Conservation (phyloP, 1,139 yeast genomes). For the Candida sp. region DNA sequence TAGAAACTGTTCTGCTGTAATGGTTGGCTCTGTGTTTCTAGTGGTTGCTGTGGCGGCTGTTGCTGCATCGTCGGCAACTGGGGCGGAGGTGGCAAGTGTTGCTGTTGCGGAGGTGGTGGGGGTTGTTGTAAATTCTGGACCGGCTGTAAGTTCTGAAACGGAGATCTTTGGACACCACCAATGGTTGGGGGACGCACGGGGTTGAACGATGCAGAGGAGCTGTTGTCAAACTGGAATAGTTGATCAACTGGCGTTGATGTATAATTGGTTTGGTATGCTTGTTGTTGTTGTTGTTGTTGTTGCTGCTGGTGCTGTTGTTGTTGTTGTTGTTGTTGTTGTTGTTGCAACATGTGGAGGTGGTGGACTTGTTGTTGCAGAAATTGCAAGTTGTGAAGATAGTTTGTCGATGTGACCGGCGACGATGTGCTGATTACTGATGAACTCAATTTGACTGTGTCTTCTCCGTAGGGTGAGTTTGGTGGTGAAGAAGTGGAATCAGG, state of each 20-base stretch:
- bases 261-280: not conserved
- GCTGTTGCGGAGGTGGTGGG: not conserved
- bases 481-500: slow-evolving; percentile 11
- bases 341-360: slow-evolving; percentile 6
- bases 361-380: slow-evolving; percentile 2
- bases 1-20: not conserved
- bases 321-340: slow-evolving; percentile 7
- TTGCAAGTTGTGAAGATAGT: slow-evolving; percentile 1
- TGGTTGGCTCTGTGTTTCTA: not conserved
- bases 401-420: slow-evolving; percentile 12
- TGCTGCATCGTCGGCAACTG: not conserved
- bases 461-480: slow-evolving; percentile 23
- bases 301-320: slow-evolving; percentile 5
- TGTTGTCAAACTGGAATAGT: slow-evolving; percentile 5
- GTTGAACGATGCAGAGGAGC: not conserved
- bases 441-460: slow-evolving; percentile 26
- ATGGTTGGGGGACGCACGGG: slow-evolving; percentile 4
- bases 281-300: slow-evolving; percentile 7
- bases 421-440: slow-evolving; percentile 22
- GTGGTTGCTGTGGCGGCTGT: not conserved
- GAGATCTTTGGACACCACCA: not conserved
- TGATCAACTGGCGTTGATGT: slow-evolving; percentile 4
- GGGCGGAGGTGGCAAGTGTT: not conserved
- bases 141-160: slow-evolving; percentile 3
- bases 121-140: slow-evolving; percentile 3